Evolutionary conservation across 768 basidiomycete species (phyloP).

Genomic region (Suillus alpinus): DNA sequence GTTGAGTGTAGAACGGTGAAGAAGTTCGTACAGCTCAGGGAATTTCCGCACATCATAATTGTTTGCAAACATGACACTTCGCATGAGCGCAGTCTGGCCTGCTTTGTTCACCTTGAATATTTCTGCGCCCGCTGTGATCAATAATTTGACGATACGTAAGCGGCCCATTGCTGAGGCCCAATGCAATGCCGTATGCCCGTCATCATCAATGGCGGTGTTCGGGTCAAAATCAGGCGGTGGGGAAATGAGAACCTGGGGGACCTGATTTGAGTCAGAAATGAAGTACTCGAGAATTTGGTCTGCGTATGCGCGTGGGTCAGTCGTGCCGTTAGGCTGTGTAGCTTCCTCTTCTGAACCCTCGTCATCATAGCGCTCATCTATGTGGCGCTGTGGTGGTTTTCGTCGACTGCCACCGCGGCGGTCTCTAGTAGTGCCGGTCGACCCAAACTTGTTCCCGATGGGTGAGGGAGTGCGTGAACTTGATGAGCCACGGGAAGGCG

Average conservation of each 20-base stretch:
- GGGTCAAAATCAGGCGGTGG: slow-evolving; percentile 93
- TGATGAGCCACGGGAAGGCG: slow-evolving; percentile 79
- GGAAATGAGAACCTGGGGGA: slow-evolving; percentile 81
- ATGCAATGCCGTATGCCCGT: slow-evolving; percentile 94
- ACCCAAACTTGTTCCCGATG: slow-evolving; percentile 47
- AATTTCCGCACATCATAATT: slow-evolving; percentile 99
- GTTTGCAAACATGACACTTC: slow-evolving; percentile 98
- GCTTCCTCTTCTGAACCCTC: slow-evolving; percentile 41
- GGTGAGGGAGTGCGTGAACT: slow-evolving; percentile 95
- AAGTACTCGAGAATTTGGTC: slow-evolving; percentile 98
- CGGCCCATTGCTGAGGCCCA: slow-evolving; percentile 99
- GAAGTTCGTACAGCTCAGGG: slow-evolving; percentile 91
- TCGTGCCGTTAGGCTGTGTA: slow-evolving; percentile 40
- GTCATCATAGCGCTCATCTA: slow-evolving; percentile 45
- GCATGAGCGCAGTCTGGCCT: slow-evolving; percentile 97
- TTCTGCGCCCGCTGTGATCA: slow-evolving; percentile 92
- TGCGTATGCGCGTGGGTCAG: slow-evolving; percentile 73
- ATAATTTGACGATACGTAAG: slow-evolving; percentile 89
- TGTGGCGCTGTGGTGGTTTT: slow-evolving; percentile 46
- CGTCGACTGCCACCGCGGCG: slow-evolving; percentile 39
- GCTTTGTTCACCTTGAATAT: slow-evolving; percentile 96
- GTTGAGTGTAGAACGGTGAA: slow-evolving; percentile 97
- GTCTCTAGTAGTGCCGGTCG: slow-evolving; percentile 21
- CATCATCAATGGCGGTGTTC: slow-evolving; percentile 96
- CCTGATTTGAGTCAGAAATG: slow-evolving; percentile 92